Conservation (phyloP, 2,329 filamentous ascomycete species). For the Diplodia seriata region DNA sequence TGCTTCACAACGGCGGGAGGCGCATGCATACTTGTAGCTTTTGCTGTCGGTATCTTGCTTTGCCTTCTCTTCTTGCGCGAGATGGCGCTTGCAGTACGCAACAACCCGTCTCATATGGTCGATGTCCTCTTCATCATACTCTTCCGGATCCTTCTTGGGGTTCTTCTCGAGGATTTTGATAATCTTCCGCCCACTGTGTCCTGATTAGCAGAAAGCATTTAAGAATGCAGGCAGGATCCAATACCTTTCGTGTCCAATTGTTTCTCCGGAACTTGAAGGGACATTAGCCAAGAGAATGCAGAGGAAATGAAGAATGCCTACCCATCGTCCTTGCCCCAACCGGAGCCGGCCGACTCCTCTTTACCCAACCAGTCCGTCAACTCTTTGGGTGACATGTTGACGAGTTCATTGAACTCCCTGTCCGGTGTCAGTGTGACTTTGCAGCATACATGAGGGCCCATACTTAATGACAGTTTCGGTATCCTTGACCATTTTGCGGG, state of each 20-base stretch:
- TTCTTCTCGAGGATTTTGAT: constrained; percentile 69
- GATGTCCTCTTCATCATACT: constrained; percentile 65
- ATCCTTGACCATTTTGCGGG: constrained; percentile 59
- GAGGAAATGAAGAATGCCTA: background rate
- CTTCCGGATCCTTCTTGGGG: constrained; percentile 61
- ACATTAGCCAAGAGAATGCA: background rate
- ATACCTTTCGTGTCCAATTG: constrained; percentile 66
- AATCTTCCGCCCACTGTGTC: constrained; percentile 65
- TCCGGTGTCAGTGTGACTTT: background rate
- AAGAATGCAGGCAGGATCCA: background rate
- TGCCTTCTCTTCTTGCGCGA: constrained; percentile 67
- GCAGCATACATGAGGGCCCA: constrained; percentile 25
- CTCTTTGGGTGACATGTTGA: constrained; percentile 70
- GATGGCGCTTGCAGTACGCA: constrained; percentile 69
- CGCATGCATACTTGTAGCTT: constrained; percentile 57
- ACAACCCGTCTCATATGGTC: constrained; percentile 69
- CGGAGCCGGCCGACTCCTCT: constrained; percentile 64
- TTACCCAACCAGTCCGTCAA: constrained; percentile 67
- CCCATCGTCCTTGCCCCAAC: constrained; percentile 63
- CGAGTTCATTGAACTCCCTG: constrained; percentile 69
- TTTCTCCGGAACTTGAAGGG: constrained; percentile 59
- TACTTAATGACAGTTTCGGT: constrained; percentile 59
- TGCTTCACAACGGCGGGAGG: too few species aligned
- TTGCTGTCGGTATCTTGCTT: constrained; percentile 64
- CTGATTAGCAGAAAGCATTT: background rate